phyloP scores from a whole-genome alignment of 371 early-diverging fungal species.

The Mucor irregularis region DNA sequence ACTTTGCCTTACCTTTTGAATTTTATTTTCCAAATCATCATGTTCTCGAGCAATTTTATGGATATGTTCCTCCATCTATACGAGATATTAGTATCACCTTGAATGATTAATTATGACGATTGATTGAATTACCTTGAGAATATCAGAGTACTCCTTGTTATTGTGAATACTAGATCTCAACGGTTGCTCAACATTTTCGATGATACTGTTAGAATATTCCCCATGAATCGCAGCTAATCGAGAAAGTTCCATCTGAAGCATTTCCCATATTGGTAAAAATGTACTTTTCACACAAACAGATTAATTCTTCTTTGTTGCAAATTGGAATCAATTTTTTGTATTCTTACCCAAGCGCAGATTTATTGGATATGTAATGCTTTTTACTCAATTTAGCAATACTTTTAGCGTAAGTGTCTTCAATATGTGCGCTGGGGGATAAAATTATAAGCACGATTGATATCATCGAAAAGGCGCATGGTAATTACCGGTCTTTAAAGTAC shows the following conservation, averaged over 20 bases:
- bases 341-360: constrained; percentile 18
- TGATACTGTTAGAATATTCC: constrained; percentile 10
- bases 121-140: background rate
- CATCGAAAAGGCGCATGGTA: background rate
- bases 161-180: background rate
- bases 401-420: constrained; percentile 24
- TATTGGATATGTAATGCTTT: constrained; percentile 16
- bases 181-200: constrained; percentile 19
- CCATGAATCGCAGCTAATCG: constrained; percentile 9
- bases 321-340: no score
- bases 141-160: background rate
- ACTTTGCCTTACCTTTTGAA: constrained; percentile 26
- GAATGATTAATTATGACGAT: background rate
- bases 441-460: background rate
- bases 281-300: constrained; percentile 3
- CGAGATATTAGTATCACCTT: constrained; percentile 6
- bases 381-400: constrained; percentile 12
- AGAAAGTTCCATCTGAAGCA: constrained; percentile 12
- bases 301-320: no score
- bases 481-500: constrained; percentile 59
- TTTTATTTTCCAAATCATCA: constrained; percentile 19
- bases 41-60: constrained; percentile 29
- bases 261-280: constrained; percentile 25
- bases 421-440: constrained; percentile 9
- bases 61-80: constrained; percentile 1